phyloP scores from a whole-genome alignment of 2,329 filamentous ascomycete species.

The Alternaria metachromatica region DNA sequence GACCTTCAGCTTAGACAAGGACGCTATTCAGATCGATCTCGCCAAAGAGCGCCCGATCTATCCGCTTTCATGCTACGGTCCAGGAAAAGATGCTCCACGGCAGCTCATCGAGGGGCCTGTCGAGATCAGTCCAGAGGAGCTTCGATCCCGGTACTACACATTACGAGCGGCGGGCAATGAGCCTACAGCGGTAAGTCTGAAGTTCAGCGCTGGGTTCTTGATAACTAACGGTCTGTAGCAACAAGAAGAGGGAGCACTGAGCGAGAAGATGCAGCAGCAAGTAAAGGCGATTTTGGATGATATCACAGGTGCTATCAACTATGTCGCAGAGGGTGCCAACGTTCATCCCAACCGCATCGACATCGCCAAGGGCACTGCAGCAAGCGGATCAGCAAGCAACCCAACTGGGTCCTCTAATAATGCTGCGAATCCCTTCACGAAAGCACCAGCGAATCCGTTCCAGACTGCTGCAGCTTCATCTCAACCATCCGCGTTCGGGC shows the following conservation, averaged over 20 bases:
- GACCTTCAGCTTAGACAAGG: conserved; percentile 36
- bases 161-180: conserved; percentile 67
- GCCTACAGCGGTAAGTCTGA: conserved; percentile 57
- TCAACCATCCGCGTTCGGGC: conserved; percentile 43
- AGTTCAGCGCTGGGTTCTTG: background rate
- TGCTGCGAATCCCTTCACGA: conserved; percentile 35
- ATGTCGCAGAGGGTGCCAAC: conserved; percentile 46
- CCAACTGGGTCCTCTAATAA: conserved; percentile 9
- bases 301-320: conserved; percentile 67
- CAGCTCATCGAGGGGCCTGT: conserved; percentile 84
- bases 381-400: conserved; percentile 9
- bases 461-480: conserved; percentile 20
- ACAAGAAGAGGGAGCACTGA: conserved; percentile 66
- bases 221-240: conserved; percentile 55
- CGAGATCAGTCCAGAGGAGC: conserved; percentile 89
- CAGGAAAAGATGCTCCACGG: conserved; percentile 75
- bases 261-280: conserved; percentile 69
- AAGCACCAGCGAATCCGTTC: conserved; percentile 17
- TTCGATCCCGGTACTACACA: conserved; percentile 75
- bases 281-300: conserved; percentile 74
- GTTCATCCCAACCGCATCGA: conserved; percentile 45
- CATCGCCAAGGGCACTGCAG: conserved; percentile 33
- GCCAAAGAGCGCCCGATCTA: conserved; percentile 76
- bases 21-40: conserved; percentile 62
- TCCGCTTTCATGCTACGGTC: conserved; percentile 86